Base-by-base conservation (phyloP, 306 rosid genomes). In the Bauhinia variegata region DNA sequence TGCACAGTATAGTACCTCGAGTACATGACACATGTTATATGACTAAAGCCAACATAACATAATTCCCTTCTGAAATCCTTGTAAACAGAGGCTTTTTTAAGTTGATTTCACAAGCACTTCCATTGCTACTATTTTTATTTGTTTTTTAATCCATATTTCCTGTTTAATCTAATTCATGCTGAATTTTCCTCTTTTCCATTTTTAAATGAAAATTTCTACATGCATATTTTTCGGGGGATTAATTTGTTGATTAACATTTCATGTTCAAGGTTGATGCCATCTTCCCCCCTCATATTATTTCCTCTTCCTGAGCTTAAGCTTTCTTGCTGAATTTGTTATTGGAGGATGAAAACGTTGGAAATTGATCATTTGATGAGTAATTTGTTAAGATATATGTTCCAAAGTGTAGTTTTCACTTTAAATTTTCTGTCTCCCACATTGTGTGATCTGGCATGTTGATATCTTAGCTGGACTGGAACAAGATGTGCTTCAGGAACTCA, bases 361-460 rank as follows among this genome's bases (percentile, higher is more conserved):
- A 16, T 47, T 11, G 37, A 5, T 54, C 6, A n/a, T 11, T 7
- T 19, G 58, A 57, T 23, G 65, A 36, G 44, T 9, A 34, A 8
- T 46, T 43, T 55, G 9, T 63, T 54, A 42, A n/a, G 14, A 8
- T 23, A 1, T 23, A 23, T 2, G 2, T 1, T 23, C 28, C 2
- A 1, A 1, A 23, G 1, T 23, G 28, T 23, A 2, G 14, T 6
- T 34, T 51, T 12, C 30, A 18, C 2, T 11, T 36, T 72, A 30
- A 41, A 6, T 60, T 52, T 47, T 46, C 15, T 23, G 52, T 55
- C 54, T 38, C 60, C 48, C 19, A 15, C 31, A 1, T 47, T 31
- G 19, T 11, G 15, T 41, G 44, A 13, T 42, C 32, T 75, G 63
- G 43, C n/a, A 30, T 36, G 52, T 11, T 67, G 60, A 55, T 34